Evolutionary conservation across 371 early-diverging fungal genomes (phyloP), one percentile per base, ranked within the genome.

Genomic region (Mortierella sp.): DNA sequence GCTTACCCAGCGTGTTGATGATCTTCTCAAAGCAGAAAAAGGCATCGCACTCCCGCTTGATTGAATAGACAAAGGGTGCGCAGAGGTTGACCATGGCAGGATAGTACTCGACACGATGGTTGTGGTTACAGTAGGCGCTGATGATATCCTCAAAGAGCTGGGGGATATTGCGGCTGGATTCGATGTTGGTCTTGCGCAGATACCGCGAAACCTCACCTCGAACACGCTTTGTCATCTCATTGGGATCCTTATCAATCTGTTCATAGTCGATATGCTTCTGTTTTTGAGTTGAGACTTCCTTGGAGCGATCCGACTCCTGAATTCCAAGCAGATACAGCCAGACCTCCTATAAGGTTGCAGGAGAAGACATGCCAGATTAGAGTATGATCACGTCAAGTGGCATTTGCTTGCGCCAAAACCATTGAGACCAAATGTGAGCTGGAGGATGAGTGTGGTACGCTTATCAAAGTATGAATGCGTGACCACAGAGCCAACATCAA

Each of bases 281-380:
- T 54, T 89, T 89, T 47, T 85, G 80, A 44, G 80, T 85, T n/a
- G 63, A 78, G 56, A 71, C 71, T 31, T 64, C 82, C 88, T 83
- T 88, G 91, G 94, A 92, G 57, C 94, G 85, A 81, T 96, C 95
- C 3, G 95, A 85, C 63, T 89, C 86, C 78, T 93, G 91, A 17
- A 95, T 90, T 29, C 93, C 95, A 39, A 96, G 85, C 41, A 96
- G 81, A 63, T 90, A 95, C 82, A 93, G 90, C 97, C 97, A 96
- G 40, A 92, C 95, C 59, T 93, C 93, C 91, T 92, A 84, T 60
- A 34, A 34, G 34, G 34, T 34, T 34, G 7, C 34, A 50, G 21
- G 39, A 57, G 31, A 31, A 16, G 19, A 9, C 14, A 14, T 37
- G n/a, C 22, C 45, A 44, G 43, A 49, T 66, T 19, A 16, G 63